Evolutionary conservation across 371 early-diverging fungal genomes (phyloP).

Genomic region (Dichotomocladium elegans): DNA sequence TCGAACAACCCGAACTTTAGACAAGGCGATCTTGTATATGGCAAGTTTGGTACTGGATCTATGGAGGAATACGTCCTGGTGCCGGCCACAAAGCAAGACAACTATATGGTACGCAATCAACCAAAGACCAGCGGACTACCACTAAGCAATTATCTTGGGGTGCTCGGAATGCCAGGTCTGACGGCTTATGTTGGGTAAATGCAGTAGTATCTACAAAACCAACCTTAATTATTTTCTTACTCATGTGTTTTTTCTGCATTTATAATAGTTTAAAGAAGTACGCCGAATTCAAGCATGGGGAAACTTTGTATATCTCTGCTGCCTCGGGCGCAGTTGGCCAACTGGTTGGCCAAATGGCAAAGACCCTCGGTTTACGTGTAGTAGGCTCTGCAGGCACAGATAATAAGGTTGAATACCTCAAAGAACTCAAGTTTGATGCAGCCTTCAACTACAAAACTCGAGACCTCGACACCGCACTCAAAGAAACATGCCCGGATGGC

Average conservation of each 20-base stretch:
- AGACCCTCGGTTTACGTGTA: conserved; percentile 61
- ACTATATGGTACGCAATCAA: conserved; percentile 22
- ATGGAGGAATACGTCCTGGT: conserved; percentile 51
- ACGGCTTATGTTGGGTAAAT: conserved; percentile 36
- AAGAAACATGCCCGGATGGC: conserved; percentile 56
- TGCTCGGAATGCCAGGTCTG: conserved; percentile 54
- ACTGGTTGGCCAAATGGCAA: conserved; percentile 63
- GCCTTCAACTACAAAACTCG: conserved; percentile 84
- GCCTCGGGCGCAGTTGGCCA: conserved; percentile 58
- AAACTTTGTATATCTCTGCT: conserved; percentile 50
- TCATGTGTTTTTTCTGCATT: neutral
- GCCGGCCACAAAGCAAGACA: conserved; percentile 10
- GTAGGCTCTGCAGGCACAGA: conserved; percentile 75
- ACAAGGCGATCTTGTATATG: conserved; percentile 57
- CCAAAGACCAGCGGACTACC: conserved; percentile 36
- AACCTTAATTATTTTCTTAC: neutral
- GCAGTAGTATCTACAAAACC: too few relatives aligned
- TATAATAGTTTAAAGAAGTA: conserved; percentile 8
- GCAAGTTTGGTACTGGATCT: conserved; percentile 28
- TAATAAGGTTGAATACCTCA: conserved; percentile 68
- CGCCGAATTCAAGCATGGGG: conserved; percentile 35
- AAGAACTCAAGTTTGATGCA: conserved; percentile 59
- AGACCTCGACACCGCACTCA: conserved; percentile 34
- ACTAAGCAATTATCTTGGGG: conserved; percentile 45
- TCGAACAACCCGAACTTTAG: conserved; percentile 50